Evolutionary conservation across 495 filamentous ascomycete species (phyloP).

Genomic region (Penicillium dipodomyicola): DNA sequence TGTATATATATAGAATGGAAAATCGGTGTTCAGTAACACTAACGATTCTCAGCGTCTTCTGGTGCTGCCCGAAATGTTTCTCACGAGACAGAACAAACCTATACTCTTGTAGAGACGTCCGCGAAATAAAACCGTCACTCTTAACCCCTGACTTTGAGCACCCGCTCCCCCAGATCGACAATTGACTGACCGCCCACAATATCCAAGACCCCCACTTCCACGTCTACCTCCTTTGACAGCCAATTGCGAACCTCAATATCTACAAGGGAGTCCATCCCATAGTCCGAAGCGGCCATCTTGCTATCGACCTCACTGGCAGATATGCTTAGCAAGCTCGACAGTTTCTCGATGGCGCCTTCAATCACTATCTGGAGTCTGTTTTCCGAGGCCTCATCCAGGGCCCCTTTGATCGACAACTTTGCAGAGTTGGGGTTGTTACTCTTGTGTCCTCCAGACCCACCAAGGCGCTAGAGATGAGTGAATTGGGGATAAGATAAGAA

Average conservation of each 20-base stretch:
- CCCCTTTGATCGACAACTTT: not conserved
- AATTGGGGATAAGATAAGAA: not conserved
- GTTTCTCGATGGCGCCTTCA: not conserved
- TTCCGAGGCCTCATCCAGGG: not conserved
- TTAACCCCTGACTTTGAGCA: not conserved
- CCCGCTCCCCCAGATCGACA: not conserved
- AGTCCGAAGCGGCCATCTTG: not conserved
- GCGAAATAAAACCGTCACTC: not conserved
- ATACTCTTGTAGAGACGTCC: no score
- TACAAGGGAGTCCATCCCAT: not conserved
- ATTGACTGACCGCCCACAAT: not conserved
- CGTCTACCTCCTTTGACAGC: not conserved
- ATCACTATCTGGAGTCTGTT: not conserved
- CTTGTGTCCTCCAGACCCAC: not conserved
- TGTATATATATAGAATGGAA: constrained; percentile 6
- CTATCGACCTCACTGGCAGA: not conserved
- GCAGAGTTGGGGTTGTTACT: not conserved
- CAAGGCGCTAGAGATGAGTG: not conserved
- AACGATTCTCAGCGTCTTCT: no score
- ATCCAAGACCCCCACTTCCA: not conserved
- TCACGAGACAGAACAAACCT: no score
- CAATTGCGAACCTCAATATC: not conserved
- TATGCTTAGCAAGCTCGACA: not conserved
- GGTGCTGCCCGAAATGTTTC: no score
- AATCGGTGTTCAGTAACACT: not conserved